A percentile compares a stretch with the other conserved stretches of the same genome.
Conservation (phyloP, 495 filamentous ascomycete genomes). For the Penicillium bovifimosum region DNA sequence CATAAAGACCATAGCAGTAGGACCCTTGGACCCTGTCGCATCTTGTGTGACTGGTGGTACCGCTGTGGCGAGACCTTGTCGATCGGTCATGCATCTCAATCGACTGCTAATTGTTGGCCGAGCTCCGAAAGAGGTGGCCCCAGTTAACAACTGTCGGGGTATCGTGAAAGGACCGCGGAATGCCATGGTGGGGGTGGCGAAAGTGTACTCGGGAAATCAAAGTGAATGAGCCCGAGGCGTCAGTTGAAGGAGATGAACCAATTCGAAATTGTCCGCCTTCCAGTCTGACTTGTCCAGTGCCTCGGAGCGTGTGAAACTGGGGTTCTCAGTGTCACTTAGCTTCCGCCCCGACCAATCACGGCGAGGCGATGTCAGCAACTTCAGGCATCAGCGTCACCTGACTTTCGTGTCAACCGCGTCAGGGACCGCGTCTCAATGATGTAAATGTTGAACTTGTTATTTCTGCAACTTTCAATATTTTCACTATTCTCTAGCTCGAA, state of each 20-base stretch:
- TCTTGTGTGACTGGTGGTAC: conserved; percentile 72
- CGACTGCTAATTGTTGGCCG: conserved; percentile 21
- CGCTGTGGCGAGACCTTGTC: conserved; percentile 54
- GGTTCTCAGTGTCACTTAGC: not conserved
- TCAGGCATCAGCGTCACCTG: conserved; percentile 29
- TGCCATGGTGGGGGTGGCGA: conserved; percentile 24
- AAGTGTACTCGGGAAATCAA: not conserved
- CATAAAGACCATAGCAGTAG: conserved; percentile 95
- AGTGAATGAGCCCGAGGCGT: not conserved
- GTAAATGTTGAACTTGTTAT: conserved; percentile 8
- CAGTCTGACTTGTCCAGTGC: not conserved
- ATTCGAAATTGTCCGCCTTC: not conserved
- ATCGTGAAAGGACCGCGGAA: conserved; percentile 31
- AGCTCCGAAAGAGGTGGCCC: conserved; percentile 11
- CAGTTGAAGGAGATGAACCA: not conserved
- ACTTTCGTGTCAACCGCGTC: conserved; percentile 36
- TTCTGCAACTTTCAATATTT: not conserved
- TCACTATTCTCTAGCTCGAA: not conserved
- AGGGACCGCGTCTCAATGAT: conserved; percentile 21
- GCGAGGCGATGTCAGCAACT: conserved; percentile 24
- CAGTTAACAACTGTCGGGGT: conserved; percentile 29
- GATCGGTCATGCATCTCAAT: conserved; percentile 22
- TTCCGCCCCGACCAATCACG: conserved; percentile 25
- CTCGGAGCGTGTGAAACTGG: not conserved
- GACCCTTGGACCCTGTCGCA: conserved; percentile 55